Conservation (phyloP, 179 eudicot species). For the Spergularia azorica region DNA sequence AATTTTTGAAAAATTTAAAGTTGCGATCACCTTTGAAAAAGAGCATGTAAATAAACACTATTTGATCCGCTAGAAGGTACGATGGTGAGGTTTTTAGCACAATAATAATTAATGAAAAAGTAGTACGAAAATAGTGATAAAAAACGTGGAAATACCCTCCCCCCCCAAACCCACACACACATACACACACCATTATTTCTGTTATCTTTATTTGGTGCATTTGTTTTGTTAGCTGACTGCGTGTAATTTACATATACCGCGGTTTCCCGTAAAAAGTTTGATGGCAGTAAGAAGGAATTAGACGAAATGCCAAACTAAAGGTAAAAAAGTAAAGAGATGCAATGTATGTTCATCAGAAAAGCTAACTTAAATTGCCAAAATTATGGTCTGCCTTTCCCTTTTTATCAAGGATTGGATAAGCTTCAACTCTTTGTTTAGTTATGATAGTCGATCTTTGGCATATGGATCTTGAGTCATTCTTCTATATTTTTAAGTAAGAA, state of each 20-base stretch:
- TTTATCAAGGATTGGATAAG: conserved; percentile 21
- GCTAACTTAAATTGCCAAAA: conserved; percentile 15
- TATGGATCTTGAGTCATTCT: conserved; percentile 12
- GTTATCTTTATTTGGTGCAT: background rate
- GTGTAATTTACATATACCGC: background rate
- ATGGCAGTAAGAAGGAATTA: background rate
- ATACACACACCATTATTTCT: too few species aligned
- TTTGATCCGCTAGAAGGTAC: too few species aligned
- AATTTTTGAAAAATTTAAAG: too few species aligned
- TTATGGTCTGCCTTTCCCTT: conserved; percentile 3
- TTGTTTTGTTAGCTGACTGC: background rate
- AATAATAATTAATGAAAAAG: too few species aligned
- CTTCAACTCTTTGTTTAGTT: conserved; percentile 11
- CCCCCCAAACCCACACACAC: too few species aligned
- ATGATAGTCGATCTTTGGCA: conserved; percentile 2
- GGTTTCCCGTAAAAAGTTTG: background rate
- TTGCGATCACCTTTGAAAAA: too few species aligned
- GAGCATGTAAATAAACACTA: too few species aligned
- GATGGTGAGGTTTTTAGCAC: background rate
- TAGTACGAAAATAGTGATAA: too few species aligned
- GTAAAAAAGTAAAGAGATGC: background rate
- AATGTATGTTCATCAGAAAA: background rate
- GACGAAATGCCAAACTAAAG: background rate
- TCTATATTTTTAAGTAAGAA: background rate
- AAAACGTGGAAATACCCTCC: background rate